Percentiles rank a stretch among this genome's conserved stretches.
Conservation (phyloP, 192 early-diverging fungal genomes). For the Podila clonocystis region DNA sequence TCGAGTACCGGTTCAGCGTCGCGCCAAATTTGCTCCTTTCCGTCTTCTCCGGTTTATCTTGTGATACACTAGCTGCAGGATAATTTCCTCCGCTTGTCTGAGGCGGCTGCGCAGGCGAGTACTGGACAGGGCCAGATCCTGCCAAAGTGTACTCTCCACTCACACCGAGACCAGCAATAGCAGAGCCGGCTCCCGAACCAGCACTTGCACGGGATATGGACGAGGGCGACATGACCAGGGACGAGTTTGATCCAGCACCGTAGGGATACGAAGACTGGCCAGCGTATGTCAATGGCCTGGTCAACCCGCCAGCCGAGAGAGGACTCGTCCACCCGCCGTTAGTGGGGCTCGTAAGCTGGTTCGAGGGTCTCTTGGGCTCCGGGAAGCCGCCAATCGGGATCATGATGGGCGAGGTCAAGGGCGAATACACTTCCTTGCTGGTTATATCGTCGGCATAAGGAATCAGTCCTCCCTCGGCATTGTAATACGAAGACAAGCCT, state of each 20-base stretch:
- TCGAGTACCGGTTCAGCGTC: conserved; percentile 23
- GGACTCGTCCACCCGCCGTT: conserved; percentile 31
- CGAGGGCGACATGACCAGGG: conserved; percentile 21
- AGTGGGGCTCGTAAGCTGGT: background rate
- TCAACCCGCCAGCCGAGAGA: conserved; percentile 12
- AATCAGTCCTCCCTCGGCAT: conserved; percentile 15
- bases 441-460: conserved; percentile 38
- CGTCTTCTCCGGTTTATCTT: conserved; percentile 8
- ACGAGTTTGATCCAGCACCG: conserved; percentile 9
- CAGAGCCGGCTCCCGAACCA: background rate
- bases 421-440: conserved; percentile 48
- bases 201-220: background rate
- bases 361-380: background rate
- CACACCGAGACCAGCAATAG: background rate
- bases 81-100: background rate
- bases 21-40: conserved; percentile 1
- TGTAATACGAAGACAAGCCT: conserved; percentile 1
- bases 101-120: background rate
- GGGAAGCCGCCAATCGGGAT: conserved; percentile 43
- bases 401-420: conserved; percentile 42
- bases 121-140: background rate
- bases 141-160: background rate
- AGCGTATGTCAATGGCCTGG: conserved; percentile 29
- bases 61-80: background rate
- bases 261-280: conserved; percentile 14